Conservation (phyloP, 2,329 filamentous ascomycete species). For the Blumeria hordei region DNA sequence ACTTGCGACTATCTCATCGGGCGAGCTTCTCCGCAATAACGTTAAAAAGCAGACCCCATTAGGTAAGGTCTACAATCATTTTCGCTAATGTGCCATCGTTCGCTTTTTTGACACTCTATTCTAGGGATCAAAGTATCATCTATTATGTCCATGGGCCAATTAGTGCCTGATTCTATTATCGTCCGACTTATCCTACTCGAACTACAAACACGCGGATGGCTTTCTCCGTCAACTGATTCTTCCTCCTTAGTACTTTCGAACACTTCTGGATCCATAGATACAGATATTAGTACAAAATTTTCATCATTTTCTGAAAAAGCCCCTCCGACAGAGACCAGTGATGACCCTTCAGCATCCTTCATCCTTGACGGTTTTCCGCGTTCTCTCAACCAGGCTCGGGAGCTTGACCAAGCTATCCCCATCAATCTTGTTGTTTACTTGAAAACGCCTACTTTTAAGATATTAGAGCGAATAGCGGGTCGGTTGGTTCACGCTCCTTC, state of each 20-base stretch:
- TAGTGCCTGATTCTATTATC: conserved; percentile 86
- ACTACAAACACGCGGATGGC: conserved; percentile 66
- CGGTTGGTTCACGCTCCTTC: conserved; percentile 86
- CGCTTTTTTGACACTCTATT: conserved; percentile 1
- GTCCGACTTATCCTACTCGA: conserved; percentile 81
- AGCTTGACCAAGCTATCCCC: conserved; percentile 61
- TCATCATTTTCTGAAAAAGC: conserved; percentile 15
- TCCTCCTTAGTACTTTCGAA: conserved; percentile 14
- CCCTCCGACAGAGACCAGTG: conserved; percentile 24
- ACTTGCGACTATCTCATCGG: conserved; percentile 76
- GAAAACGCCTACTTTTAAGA: conserved; percentile 62
- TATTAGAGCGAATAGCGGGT: conserved; percentile 71
- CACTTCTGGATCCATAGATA: conserved; percentile 14
- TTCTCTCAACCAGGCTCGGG: conserved; percentile 54
- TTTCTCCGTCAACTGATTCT: conserved; percentile 24
- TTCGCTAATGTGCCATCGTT: neutral
- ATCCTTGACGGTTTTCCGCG: conserved; percentile 92
- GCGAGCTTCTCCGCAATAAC: conserved; percentile 78
- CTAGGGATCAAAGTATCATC: conserved; percentile 73
- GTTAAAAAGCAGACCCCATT: conserved; percentile 70
- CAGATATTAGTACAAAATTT: conserved; percentile 11
- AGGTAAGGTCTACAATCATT: conserved; percentile 27
- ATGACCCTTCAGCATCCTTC: conserved; percentile 63
- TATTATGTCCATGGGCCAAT: conserved; percentile 63
- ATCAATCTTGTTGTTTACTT: conserved; percentile 85